These are phyloP conservation scores for Fusarium zealandicum DNA, from an alignment of 2,329 filamentous ascomycete species.

Conservation along the genomic window DNA sequence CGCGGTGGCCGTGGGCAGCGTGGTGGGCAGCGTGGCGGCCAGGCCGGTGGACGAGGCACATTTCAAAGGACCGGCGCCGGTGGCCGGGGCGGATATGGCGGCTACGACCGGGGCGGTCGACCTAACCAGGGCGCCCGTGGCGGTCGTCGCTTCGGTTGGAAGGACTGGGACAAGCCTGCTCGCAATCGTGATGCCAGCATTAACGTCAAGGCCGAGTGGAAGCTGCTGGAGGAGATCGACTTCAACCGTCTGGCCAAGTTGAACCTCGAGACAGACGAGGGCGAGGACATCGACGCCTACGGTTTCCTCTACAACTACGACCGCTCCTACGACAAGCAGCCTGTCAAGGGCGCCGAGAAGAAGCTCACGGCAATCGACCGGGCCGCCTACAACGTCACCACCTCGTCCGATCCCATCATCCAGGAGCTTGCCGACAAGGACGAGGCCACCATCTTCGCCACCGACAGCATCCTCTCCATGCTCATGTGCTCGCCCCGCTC, in stretches of 20 bases:
- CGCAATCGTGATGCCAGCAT: conserved; percentile 96
- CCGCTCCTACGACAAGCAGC: conserved; percentile 90
- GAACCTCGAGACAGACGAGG: conserved; percentile 92
- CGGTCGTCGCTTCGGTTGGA: conserved; percentile 94
- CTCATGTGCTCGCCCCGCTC: conserved; percentile 98
- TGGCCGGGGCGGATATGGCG: conserved; percentile 65
- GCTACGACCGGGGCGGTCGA: conserved; percentile 77
- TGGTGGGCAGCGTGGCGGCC: conserved; percentile 67
- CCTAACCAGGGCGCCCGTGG: conserved; percentile 69
- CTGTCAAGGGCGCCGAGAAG: conserved; percentile 86
- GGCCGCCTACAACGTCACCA: conserved; percentile 97
- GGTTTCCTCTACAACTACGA: conserved; percentile 99
- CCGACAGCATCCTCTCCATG: conserved; percentile 97
- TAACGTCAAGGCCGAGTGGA: conserved; percentile 95
- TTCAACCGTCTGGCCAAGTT: conserved; percentile 95
- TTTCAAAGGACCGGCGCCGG: conserved; percentile 77
- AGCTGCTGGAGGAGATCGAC: conserved; percentile 96
- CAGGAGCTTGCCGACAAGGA: conserved; percentile 96
- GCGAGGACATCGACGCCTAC: conserved; percentile 93
- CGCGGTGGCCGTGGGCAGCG: conserved; percentile 83
- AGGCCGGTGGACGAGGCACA: conserved; percentile 63
- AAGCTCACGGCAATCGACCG: conserved; percentile 90
- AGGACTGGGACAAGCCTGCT: conserved; percentile 97
- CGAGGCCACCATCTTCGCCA: conserved; percentile 95
- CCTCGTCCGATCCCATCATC: conserved; percentile 93